Conservation (phyloP, 179 eudicot species). For the Camellia oleifera region DNA sequence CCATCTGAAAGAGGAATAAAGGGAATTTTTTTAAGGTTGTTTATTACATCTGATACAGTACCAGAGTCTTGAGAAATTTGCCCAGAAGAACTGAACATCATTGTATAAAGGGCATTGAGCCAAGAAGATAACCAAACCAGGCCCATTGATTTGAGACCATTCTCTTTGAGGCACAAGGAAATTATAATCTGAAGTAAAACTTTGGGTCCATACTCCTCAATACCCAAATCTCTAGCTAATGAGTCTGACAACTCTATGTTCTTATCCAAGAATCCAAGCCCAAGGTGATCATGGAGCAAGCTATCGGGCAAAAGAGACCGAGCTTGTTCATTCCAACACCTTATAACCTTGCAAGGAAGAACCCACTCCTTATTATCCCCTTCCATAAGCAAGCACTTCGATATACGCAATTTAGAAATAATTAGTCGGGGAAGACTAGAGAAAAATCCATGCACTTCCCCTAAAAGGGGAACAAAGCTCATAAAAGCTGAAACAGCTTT, state of each 20-base stretch:
- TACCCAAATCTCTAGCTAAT: slow-evolving; percentile 77
- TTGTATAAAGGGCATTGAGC: slow-evolving; percentile 59
- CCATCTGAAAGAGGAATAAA: slow-evolving; percentile 94
- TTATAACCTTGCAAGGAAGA: slow-evolving; percentile 86
- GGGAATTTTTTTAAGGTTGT: slow-evolving; percentile 53
- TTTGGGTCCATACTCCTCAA: slow-evolving; percentile 85
- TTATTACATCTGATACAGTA: slow-evolving; percentile 43
- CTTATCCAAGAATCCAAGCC: slow-evolving; percentile 69
- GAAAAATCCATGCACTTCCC: slow-evolving; percentile 97
- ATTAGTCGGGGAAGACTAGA: slow-evolving; percentile 82
- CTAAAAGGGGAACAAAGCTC: slow-evolving; percentile 91
- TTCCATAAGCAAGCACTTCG: slow-evolving; percentile 84
- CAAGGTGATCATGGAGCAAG: slow-evolving; percentile 70
- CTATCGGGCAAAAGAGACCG: slow-evolving; percentile 61
- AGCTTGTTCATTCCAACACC: slow-evolving; percentile 77
- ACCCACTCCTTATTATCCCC: slow-evolving; percentile 64
- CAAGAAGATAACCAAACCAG: slow-evolving; percentile 71
- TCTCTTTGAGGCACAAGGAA: slow-evolving; percentile 50
- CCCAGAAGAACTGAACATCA: slow-evolving; percentile 42
- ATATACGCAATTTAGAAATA: slow-evolving; percentile 72
- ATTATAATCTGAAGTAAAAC: slow-evolving; percentile 58
- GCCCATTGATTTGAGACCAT: slow-evolving; percentile 67
- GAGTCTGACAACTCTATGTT: slow-evolving; percentile 65
- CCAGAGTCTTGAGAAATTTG: slow-evolving; percentile 28
- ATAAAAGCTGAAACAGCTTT: slow-evolving; percentile 77